Evolutionary conservation across 1,284 basidiomycete species (phyloP).

Genomic region (Violaceomyces palustris): DNA sequence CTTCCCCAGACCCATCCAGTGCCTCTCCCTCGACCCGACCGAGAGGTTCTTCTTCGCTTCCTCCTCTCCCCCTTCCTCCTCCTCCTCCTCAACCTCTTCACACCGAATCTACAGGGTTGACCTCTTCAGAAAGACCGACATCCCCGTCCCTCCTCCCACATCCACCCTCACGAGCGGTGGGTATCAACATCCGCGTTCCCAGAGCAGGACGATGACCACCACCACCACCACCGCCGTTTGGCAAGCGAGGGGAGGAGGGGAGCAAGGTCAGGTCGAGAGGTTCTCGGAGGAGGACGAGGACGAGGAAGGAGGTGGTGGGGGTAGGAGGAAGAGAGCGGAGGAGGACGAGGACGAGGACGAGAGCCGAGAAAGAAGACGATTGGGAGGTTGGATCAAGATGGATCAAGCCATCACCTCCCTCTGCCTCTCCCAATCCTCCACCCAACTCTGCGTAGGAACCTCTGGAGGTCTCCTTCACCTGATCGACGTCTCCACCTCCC

Average conservation of each 20-base stretch:
- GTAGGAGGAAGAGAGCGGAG: too few species aligned
- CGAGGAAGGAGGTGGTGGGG: too few species aligned
- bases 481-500: conserved; percentile 83
- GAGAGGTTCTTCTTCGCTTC: conserved; percentile 85
- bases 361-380: not conserved
- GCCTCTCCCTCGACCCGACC: conserved; percentile 70
- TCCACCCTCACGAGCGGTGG: not conserved
- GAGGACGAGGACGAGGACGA: too few species aligned
- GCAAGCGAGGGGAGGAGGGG: conserved; percentile 3
- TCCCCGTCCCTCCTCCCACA: conserved; percentile 42
- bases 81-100: conserved; percentile 61
- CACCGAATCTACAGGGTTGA: conserved; percentile 72
- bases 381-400: conserved; percentile 18
- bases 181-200: too few species aligned
- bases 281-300: not conserved
- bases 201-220: too few species aligned
- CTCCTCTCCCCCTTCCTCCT: conserved; percentile 9
- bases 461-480: conserved; percentile 64
- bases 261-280: not conserved
- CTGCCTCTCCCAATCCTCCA: conserved; percentile 68
- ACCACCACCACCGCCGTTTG: not conserved
- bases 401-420: conserved; percentile 61
- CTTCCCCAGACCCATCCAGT: conserved; percentile 66
- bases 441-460: conserved; percentile 57
- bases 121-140: conserved; percentile 61